phyloP scores from a whole-genome alignment of 2,329 filamentous ascomycete species.

The Arthrobotrys musiformis region DNA sequence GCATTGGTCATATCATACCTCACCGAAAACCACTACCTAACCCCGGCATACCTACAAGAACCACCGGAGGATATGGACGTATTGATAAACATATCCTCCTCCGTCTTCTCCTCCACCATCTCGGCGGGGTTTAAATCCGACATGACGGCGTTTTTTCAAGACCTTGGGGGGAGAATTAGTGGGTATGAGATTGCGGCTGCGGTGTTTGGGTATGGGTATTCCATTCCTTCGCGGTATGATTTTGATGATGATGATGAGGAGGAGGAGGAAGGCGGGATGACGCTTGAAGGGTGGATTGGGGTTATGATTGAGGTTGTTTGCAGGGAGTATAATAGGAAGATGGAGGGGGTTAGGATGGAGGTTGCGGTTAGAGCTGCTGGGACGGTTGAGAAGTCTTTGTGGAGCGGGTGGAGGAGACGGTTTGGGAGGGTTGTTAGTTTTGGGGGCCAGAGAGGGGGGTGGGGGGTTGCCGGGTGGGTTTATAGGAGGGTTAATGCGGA shows the following conservation, averaged over 20 bases:
- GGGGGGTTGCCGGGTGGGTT: background rate
- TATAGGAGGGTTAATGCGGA: background rate
- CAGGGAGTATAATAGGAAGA: slow-evolving; percentile 9
- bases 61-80: slow-evolving; percentile 30
- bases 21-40: background rate
- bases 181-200: too few species aligned
- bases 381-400: background rate
- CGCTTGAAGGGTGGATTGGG: slow-evolving; percentile 25
- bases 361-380: background rate
- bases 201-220: too few species aligned
- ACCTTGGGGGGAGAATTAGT: too few species aligned
- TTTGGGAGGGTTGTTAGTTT: background rate
- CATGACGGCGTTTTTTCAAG: background rate
- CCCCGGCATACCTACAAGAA: background rate
- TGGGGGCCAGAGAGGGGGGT: background rate
- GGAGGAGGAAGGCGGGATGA: background rate
- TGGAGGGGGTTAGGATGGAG: background rate
- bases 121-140: background rate
- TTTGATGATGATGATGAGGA: background rate
- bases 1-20: background rate
- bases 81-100: slow-evolving; percentile 11
- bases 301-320: slow-evolving; percentile 1
- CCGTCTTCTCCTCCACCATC: slow-evolving; percentile 2
- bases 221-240: too few species aligned
- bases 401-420: background rate